A percentile compares a stretch with the other conserved stretches of the same genome.
phyloP scores from a whole-genome alignment of 2,329 filamentous ascomycete species.

The Trichophyton verrucosum region DNA sequence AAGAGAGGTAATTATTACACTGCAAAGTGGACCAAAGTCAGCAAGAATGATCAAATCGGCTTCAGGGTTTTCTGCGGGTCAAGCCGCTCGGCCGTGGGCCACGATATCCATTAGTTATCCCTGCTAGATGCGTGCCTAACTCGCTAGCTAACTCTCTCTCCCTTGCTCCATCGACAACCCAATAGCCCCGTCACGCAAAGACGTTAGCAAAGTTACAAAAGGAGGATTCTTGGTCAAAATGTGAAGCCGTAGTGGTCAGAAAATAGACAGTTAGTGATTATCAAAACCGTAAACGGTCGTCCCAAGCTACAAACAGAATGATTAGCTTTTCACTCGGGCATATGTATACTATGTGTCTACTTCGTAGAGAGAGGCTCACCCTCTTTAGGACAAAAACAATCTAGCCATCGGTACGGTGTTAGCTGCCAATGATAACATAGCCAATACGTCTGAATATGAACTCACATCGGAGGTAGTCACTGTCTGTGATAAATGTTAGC shows the following conservation, averaged over 20 bases:
- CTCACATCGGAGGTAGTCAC: constrained; percentile 15
- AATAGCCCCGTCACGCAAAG: not conserved
- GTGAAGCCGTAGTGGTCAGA: too few species aligned
- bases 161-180: not conserved
- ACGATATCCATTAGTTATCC: not conserved
- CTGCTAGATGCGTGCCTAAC: not conserved
- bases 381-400: constrained; percentile 11
- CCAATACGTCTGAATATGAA: not conserved
- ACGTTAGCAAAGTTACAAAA: not conserved
- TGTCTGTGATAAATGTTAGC: constrained; percentile 10
- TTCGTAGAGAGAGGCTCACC: constrained; percentile 5
- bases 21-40: not conserved
- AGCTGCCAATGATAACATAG: not conserved
- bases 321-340: constrained; percentile 1
- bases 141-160: not conserved
- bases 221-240: too few species aligned
- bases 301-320: constrained; percentile 11
- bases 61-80: not conserved
- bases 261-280: not conserved
- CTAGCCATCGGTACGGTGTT: not conserved
- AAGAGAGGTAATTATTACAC: not conserved
- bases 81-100: not conserved
- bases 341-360: not conserved
- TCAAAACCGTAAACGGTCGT: constrained; percentile 16
- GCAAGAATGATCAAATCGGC: not conserved